A percentile compares a stretch with the other conserved stretches of the same genome.
phyloP scores from a whole-genome alignment of 2,329 filamentous ascomycete genomes.

The Pseudocercospora fuligena region DNA sequence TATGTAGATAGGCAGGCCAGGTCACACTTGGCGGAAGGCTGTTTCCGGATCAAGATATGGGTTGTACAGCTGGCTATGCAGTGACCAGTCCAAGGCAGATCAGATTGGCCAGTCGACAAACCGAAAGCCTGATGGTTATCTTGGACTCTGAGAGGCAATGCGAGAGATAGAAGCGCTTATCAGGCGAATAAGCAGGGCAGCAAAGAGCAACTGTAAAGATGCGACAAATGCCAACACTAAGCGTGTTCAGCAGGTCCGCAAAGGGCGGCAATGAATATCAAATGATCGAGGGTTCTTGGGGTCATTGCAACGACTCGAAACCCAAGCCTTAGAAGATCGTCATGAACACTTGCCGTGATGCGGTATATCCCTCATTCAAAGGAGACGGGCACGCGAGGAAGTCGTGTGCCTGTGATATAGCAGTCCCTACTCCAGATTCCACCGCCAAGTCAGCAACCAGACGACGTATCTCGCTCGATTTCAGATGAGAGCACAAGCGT shows the following conservation, averaged over 20 bases:
- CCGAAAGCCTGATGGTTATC: conserved; percentile 26
- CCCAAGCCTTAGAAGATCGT: conserved; percentile 1
- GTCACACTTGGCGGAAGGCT: conserved; percentile 20
- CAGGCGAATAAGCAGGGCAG: conserved; percentile 27
- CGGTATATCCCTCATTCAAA: conserved; percentile 18
- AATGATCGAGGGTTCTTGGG: conserved; percentile 40
- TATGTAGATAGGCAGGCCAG: conserved; percentile 26
- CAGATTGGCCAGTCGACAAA: conserved; percentile 18
- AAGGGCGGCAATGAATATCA: conserved; percentile 42
- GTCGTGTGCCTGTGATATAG: conserved; percentile 26
- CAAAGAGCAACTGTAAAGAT: conserved; percentile 14
- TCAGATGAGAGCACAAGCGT: conserved; percentile 17
- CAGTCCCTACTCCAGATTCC: conserved; percentile 1
- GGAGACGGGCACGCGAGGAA: conserved; percentile 18
- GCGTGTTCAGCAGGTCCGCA: conserved; percentile 35
- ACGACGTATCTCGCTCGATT: conserved; percentile 12
- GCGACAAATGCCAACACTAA: conserved; percentile 27
- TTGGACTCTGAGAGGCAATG: conserved; percentile 9
- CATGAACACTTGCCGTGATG: conserved; percentile 7
- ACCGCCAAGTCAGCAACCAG: conserved; percentile 19
- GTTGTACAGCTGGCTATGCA: conserved; percentile 24
- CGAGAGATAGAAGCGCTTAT: conserved; percentile 26
- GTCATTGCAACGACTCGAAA: conserved; percentile 38
- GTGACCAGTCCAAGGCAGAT: conserved; percentile 16
- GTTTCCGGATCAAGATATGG: conserved; percentile 16